Evolutionary conservation across 2,329 filamentous ascomycete genomes (phyloP), one percentile per base, ranked within the genome.

Genomic region (Microcyclosporella mali): DNA sequence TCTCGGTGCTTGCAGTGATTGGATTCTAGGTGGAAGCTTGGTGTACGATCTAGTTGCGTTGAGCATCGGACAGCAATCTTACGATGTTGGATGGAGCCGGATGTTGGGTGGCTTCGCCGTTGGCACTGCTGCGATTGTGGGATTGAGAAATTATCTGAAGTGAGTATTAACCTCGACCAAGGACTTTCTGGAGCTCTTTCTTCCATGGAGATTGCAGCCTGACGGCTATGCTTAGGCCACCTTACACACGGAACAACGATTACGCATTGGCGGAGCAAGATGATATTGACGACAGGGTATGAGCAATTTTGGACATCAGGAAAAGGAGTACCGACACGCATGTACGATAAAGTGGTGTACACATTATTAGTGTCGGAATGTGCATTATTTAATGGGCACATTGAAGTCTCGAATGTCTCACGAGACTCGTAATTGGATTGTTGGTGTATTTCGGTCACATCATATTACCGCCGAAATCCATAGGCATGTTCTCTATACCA

Each of bases 11-110:
- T 52, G 59, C 28, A 78, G 74, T 51, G 77, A 81, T 55, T 79
- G 75, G 75, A 78, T 80, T 40, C 74, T 80, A 38, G 77, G 77
- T 0, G 73, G 70, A 0, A 78, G 77, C 53, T 57, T 81, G 46
- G 75, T 77, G 0, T 80, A 79, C 55, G 74, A 80, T 56, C 64
- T 80, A 14, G 63, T 78, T 11, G 75, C 71, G 6, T 53, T 80
- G 47, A 65, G 67, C 21, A 70, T 76, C 0, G 77, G 77, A 1
- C 77, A 81, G 49, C 60, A 74, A 6, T 72, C 77, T 27, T 63
- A 64, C 35, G 63, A 70, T 29, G 49, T 52, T 6, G 61, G 62
- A 1, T 80, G 75, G 77, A 70, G 73, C 27, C 68, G 62, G 41
- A 49, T 78, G 48, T 57, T 80, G 35, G 72, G 68, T 0, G 63